Conservation (phyloP, 164 flowering plant genomes). For the Liriodendron chinense region DNA sequence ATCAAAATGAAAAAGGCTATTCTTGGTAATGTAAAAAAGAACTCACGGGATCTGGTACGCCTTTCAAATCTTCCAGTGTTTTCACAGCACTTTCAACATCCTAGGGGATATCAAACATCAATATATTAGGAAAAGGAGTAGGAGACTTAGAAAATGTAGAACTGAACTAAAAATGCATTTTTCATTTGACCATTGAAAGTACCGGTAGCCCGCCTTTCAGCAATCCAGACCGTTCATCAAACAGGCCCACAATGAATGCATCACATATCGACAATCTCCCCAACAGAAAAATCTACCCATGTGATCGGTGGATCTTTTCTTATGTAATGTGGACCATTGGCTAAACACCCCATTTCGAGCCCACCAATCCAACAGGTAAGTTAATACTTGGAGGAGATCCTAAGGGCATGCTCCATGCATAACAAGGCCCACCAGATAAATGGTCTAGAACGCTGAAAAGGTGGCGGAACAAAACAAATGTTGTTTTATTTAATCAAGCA, state of each 20-base stretch:
- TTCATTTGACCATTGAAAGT: neutral
- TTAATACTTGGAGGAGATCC: too few relatives aligned
- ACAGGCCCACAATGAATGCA: neutral
- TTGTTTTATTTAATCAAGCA: too few relatives aligned
- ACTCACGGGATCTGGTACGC: conserved; percentile 74
- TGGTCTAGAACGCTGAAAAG: too few relatives aligned
- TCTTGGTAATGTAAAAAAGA: neutral
- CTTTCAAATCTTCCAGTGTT: conserved; percentile 59
- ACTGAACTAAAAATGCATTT: neutral
- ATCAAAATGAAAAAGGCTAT: neutral
- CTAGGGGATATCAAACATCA: conserved; percentile 32
- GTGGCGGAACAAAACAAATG: too few relatives aligned
- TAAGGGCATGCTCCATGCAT: too few relatives aligned
- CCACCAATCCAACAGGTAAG: too few relatives aligned
- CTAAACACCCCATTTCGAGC: too few relatives aligned
- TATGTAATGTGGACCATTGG: too few relatives aligned
- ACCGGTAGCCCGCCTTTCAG: neutral
- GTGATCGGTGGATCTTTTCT: too few relatives aligned
- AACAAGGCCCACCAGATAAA: too few relatives aligned
- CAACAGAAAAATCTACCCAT: too few relatives aligned
- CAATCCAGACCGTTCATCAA: too few relatives aligned
- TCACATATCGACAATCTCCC: neutral
- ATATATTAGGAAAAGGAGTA: neutral
- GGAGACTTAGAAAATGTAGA: neutral
- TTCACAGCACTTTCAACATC: conserved; percentile 74